Evolutionary conservation across 768 basidiomycete species (phyloP).

Genomic region (Phaeotremella skinneri): DNA sequence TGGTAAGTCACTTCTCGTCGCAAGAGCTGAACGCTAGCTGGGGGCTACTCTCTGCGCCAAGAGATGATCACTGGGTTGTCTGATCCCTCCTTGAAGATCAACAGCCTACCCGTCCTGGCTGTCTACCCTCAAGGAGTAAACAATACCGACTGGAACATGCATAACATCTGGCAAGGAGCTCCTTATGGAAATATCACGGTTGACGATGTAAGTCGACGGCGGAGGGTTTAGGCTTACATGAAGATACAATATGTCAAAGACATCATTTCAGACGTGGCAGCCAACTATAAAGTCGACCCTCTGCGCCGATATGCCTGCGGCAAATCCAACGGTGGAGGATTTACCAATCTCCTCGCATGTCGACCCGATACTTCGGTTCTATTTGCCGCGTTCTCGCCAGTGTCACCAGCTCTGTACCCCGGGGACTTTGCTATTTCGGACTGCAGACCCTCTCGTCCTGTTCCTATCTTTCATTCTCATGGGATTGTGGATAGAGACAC

Average conservation of each 20-base stretch:
- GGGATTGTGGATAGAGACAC: conserved; percentile 33
- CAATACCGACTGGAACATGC: conserved; percentile 28
- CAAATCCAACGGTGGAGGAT: conserved; percentile 44
- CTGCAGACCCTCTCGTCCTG: conserved; percentile 21
- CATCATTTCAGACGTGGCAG: conserved; percentile 27
- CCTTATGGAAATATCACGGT: conserved; percentile 32
- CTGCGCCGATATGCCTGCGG: conserved; percentile 30
- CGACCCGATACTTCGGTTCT: conserved; percentile 26
- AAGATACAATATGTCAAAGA: conserved; percentile 39
- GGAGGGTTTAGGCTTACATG: neutral
- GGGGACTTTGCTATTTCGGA: conserved; percentile 26
- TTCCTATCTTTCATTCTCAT: conserved; percentile 33
- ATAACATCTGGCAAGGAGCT: conserved; percentile 29
- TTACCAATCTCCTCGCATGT: conserved; percentile 38
- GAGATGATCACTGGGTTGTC: conserved; percentile 25
- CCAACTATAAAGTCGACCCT: conserved; percentile 27
- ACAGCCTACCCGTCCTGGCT: conserved; percentile 25
- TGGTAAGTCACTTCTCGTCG: conserved; percentile 17
- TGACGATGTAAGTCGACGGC: conserved; percentile 26
- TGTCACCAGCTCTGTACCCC: conserved; percentile 35
- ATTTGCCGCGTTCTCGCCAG: conserved; percentile 36
- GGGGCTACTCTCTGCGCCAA: conserved; percentile 24
- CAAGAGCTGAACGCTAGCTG: conserved; percentile 8
- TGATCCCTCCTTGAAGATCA: conserved; percentile 15
- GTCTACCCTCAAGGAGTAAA: conserved; percentile 30